Conservation (phyloP, 2,329 filamentous ascomycete species). For the Cadophora gregata region DNA sequence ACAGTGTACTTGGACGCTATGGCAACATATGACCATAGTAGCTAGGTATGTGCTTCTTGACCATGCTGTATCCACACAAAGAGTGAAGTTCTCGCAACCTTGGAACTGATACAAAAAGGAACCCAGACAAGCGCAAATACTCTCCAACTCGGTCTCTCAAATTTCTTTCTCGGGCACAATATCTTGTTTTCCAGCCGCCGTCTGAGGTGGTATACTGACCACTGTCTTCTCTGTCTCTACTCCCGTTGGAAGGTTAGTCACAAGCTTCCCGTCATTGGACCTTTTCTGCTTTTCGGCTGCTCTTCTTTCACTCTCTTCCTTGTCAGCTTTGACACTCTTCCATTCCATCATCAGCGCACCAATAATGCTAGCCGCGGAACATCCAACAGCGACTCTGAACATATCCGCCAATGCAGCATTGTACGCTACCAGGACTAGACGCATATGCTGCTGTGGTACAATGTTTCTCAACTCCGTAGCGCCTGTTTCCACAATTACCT, state of each 20-base stretch:
- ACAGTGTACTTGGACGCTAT: too few relatives aligned
- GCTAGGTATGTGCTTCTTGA: not conserved
- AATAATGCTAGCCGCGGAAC: constrained; percentile 54
- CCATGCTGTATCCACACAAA: not conserved
- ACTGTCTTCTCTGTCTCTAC: constrained; percentile 1
- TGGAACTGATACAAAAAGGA: too few relatives aligned
- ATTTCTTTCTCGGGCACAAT: not conserved
- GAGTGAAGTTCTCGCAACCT: not conserved
- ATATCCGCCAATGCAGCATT: constrained; percentile 57
- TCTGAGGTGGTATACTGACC: not conserved
- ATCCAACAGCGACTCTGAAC: constrained; percentile 58
- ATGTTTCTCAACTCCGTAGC: constrained; percentile 57
- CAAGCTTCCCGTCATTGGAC: not conserved
- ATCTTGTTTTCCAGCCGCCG: not conserved
- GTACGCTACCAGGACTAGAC: constrained; percentile 58
- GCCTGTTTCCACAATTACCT: constrained; percentile 46
- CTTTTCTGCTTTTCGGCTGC: constrained; percentile 13
- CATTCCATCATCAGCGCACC: constrained; percentile 59
- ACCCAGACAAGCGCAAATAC: too few relatives aligned
- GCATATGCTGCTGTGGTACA: constrained; percentile 47
- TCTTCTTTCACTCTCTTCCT: constrained; percentile 25
- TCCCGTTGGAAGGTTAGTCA: not conserved
- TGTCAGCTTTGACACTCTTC: constrained; percentile 59
- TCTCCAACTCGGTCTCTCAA: not conserved
- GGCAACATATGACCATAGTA: too few relatives aligned